Evolutionary conservation across 2,329 filamentous ascomycete species (phyloP).

Genomic region (Colletotrichum australisinense): DNA sequence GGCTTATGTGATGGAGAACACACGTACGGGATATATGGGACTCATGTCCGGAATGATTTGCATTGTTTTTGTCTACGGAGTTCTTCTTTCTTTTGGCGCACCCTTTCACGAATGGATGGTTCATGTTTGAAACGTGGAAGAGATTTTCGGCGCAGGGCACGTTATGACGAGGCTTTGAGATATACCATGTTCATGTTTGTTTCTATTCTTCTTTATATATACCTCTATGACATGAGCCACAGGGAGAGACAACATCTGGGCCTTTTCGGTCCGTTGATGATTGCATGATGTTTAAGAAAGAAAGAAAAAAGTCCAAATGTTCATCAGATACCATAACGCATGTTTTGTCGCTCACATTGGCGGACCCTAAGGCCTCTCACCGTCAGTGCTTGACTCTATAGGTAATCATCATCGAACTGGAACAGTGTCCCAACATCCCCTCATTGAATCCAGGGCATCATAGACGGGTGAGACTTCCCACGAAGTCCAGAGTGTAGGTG

Average conservation of each 20-base stretch:
- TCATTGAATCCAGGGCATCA: slow-evolving; percentile 37
- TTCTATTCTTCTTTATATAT: not conserved
- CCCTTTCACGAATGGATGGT: not conserved
- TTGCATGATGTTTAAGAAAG: not conserved
- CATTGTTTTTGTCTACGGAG: slow-evolving; percentile 35
- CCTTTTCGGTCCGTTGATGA: not conserved
- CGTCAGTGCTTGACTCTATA: slow-evolving; percentile 99
- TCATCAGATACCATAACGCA: slow-evolving; percentile 63
- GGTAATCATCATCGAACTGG: slow-evolving; percentile 81
- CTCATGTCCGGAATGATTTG: slow-evolving; percentile 23
- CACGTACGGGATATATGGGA: not conserved
- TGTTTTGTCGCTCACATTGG: slow-evolving; percentile 43
- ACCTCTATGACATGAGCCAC: not conserved
- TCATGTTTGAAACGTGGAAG: not conserved
- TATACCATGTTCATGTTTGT: slow-evolving; percentile 30
- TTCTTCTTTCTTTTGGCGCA: not conserved
- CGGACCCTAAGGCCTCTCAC: slow-evolving; percentile 44
- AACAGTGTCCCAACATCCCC: slow-evolving; percentile 28
- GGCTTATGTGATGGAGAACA: slow-evolving; percentile 70
- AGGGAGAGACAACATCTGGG: not conserved
- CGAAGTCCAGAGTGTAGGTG: slow-evolving; percentile 52
- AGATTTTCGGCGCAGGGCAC: slow-evolving; percentile 14
- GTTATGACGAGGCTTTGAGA: not conserved
- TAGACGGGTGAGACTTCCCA: slow-evolving; percentile 51
- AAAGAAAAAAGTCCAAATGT: slow-evolving; percentile 39